phyloP scores from a whole-genome alignment of 768 basidiomycete genomes.

The Clitopilus passeckerianus region DNA sequence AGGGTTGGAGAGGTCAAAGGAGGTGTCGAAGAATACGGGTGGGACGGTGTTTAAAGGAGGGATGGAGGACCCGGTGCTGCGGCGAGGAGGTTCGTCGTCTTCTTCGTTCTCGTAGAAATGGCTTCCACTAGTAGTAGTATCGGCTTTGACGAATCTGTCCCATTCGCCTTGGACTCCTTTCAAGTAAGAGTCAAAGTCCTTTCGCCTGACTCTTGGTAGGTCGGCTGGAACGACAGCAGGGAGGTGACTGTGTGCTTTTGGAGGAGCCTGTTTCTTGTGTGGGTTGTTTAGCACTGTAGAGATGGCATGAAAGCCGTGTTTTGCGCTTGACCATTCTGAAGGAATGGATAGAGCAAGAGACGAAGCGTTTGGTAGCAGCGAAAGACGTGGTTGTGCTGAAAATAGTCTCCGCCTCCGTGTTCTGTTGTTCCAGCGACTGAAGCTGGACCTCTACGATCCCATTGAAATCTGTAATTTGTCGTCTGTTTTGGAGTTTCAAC shows the following conservation, averaged over 20 bases:
- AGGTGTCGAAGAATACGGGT: conserved; percentile 68
- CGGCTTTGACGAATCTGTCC: conserved; percentile 60
- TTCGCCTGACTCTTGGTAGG: conserved; percentile 74
- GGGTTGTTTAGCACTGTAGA: conserved; percentile 93
- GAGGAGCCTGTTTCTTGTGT: conserved; percentile 76
- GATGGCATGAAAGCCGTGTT: conserved; percentile 90
- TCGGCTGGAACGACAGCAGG: conserved; percentile 68
- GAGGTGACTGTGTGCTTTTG: conserved; percentile 80
- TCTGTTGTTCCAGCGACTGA: conserved; percentile 73
- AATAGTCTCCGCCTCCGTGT: conserved; percentile 50
- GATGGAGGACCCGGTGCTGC: conserved; percentile 15
- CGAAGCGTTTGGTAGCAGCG: conserved; percentile 46
- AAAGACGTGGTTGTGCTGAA: conserved; percentile 48
- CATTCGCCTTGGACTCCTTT: conserved; percentile 69
- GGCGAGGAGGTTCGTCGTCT: neutral
- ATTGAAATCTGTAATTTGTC: conserved; percentile 58
- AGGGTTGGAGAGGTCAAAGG: conserved; percentile 82
- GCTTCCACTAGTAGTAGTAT: conserved; percentile 28
- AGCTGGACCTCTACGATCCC: conserved; percentile 69
- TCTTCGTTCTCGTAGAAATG: neutral
- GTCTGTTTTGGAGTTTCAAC: conserved; percentile 42
- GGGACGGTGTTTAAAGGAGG: conserved; percentile 78
- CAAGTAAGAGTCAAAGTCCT: conserved; percentile 84
- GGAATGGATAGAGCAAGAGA: conserved; percentile 43
- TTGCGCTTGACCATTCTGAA: conserved; percentile 73